phyloP scores from a whole-genome alignment of 1,139 yeast species.

The Suhomyces anneliseae region DNA sequence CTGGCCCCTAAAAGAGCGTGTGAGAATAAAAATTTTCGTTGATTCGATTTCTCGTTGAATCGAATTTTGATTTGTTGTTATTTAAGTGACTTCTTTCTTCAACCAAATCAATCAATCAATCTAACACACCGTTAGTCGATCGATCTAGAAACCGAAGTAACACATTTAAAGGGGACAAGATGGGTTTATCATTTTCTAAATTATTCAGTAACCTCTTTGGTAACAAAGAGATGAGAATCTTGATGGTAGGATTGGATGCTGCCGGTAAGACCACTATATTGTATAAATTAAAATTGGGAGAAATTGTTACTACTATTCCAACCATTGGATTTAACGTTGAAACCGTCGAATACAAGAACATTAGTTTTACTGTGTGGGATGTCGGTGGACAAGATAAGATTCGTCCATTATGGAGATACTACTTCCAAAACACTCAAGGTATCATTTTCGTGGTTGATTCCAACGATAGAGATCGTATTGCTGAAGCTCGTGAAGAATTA shows the following conservation, averaged over 20 bases:
- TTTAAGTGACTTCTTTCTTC: slow-evolving; percentile 10
- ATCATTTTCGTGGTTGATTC: slow-evolving; percentile 91
- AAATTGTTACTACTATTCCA: slow-evolving; percentile 90
- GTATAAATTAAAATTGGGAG: slow-evolving; percentile 87
- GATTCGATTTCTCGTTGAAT: slow-evolving; percentile 10
- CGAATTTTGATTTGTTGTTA: slow-evolving; percentile 14
- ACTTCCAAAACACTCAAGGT: slow-evolving; percentile 93
- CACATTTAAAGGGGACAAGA: slow-evolving; percentile 21
- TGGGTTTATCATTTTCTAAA: slow-evolving; percentile 90
- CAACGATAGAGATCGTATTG: slow-evolving; percentile 90
- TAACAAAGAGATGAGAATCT: slow-evolving; percentile 84
- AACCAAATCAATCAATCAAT: slow-evolving; percentile 11
- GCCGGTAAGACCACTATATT: slow-evolving; percentile 92
- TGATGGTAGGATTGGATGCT: slow-evolving; percentile 93
- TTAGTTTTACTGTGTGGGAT: slow-evolving; percentile 94
- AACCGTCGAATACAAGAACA: slow-evolving; percentile 92
- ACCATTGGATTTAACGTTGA: slow-evolving; percentile 94
- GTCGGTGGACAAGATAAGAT: slow-evolving; percentile 97
- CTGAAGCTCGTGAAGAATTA: slow-evolving; percentile 90
- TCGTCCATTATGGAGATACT: slow-evolving; percentile 95
- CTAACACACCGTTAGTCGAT: slow-evolving; percentile 6
- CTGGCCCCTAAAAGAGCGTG: slow-evolving; percentile 10
- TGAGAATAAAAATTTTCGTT: slow-evolving; percentile 12
- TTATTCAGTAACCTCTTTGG: slow-evolving; percentile 84
- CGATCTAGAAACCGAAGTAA: slow-evolving; percentile 6